Conservation (phyloP, 176 grass and related monocot genomes). For the Panicum miliaceum region DNA sequence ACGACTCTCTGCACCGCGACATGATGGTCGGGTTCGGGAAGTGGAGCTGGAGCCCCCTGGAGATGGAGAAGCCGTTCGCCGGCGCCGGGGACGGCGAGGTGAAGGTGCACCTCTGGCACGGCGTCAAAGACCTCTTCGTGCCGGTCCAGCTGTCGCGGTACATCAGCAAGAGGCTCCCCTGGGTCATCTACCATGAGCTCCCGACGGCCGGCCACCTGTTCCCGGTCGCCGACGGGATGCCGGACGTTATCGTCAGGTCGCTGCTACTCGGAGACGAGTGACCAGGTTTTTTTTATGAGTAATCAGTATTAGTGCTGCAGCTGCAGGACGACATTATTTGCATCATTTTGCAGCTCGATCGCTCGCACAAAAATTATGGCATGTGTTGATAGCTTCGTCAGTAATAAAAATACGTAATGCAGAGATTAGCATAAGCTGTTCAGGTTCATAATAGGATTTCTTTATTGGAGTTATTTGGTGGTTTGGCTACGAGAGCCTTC, state of each 20-base stretch:
- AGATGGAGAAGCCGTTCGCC: slow-evolving; percentile 73
- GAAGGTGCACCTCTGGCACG: slow-evolving; percentile 83
- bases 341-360: not conserved
- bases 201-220: slow-evolving; percentile 72
- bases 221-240: slow-evolving; percentile 53
- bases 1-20: slow-evolving; percentile 72
- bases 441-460: not conserved
- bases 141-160: slow-evolving; percentile 62
- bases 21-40: slow-evolving; percentile 72
- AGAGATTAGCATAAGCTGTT: not conserved
- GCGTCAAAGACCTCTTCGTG: slow-evolving; percentile 61
- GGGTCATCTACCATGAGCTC: slow-evolving; percentile 80
- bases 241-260: slow-evolving; percentile 57
- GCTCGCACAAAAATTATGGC: not conserved
- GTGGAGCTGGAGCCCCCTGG: slow-evolving; percentile 70
- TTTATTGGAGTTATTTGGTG: not conserved
- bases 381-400: not conserved
- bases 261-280: slow-evolving; percentile 54
- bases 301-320: not conserved
- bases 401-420: not conserved
- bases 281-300: not conserved
- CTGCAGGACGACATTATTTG: not conserved
- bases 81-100: slow-evolving; percentile 36
- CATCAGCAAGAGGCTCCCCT: slow-evolving; percentile 61
- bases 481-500: not conserved